phyloP scores from a whole-genome alignment of 306 rosid genomes.

The Oemleria cerasiformis region DNA sequence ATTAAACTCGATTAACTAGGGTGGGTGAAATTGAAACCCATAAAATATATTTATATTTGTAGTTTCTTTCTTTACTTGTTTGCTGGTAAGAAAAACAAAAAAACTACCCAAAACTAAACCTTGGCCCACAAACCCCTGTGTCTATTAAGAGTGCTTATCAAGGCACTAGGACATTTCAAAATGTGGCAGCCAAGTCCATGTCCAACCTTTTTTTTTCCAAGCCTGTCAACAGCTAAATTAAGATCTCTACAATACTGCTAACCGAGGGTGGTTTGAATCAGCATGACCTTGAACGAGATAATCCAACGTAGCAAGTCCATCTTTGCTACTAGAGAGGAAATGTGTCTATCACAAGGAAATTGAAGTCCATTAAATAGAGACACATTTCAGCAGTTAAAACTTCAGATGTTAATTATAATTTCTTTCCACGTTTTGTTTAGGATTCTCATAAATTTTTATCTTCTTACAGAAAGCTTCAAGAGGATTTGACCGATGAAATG shows the following conservation, averaged over 20 bases:
- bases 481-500: constrained; percentile 94
- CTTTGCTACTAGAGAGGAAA: background rate
- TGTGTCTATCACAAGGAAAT: background rate
- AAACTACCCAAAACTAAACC: background rate
- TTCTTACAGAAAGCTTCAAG: constrained; percentile 72
- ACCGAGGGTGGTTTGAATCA: background rate
- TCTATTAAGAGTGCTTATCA: background rate
- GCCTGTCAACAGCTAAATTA: background rate
- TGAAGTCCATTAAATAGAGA: background rate
- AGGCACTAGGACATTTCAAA: background rate
- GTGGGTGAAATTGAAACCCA: background rate
- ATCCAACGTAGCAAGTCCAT: background rate
- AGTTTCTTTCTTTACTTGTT: background rate
- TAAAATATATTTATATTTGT: background rate
- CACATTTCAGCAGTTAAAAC: background rate
- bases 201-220: background rate
- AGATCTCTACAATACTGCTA: background rate
- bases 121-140: background rate
- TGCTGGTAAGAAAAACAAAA: background rate
- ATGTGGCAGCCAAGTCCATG: background rate
- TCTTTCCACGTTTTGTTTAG: background rate
- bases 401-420: background rate
- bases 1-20: background rate
- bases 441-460: background rate
- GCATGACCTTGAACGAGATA: background rate